Evolutionary conservation across 2,329 filamentous ascomycete genomes (phyloP).

Genomic region (Didymellaceae sp.): DNA sequence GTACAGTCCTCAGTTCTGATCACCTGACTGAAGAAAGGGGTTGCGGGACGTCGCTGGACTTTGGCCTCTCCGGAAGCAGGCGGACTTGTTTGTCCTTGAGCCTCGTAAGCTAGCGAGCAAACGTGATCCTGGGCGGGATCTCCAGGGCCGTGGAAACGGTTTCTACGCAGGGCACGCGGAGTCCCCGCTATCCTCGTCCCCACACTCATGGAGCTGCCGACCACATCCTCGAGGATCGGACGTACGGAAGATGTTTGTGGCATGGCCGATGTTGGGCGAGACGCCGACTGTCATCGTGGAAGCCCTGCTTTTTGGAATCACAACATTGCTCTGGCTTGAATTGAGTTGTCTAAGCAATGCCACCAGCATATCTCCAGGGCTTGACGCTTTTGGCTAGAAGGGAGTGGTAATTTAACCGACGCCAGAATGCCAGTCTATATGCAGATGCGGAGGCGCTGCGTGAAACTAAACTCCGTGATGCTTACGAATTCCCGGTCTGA

Average conservation of each 20-base stretch:
- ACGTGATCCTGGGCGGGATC: slow-evolving; percentile 7
- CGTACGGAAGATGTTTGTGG: slow-evolving; percentile 3
- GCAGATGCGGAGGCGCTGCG: not conserved
- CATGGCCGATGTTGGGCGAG: slow-evolving; percentile 12
- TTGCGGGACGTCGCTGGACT: too few species aligned
- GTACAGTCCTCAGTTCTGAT: too few species aligned
- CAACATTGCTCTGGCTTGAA: slow-evolving; percentile 1
- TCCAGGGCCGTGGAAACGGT: slow-evolving; percentile 14
- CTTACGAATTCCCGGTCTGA: not conserved
- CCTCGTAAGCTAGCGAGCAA: slow-evolving; percentile 4
- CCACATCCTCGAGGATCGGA: slow-evolving; percentile 3
- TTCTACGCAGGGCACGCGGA: slow-evolving; percentile 31
- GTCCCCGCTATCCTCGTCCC: slow-evolving; percentile 21
- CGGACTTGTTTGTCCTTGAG: slow-evolving; percentile 1
- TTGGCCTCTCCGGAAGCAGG: slow-evolving; percentile 2
- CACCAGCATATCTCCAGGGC: slow-evolving; percentile 19
- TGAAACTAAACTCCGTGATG: too few species aligned
- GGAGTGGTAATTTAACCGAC: slow-evolving; percentile 11
- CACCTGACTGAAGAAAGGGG: too few species aligned
- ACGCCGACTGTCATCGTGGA: not conserved
- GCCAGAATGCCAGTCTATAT: slow-evolving; percentile 3
- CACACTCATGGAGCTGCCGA: slow-evolving; percentile 7
- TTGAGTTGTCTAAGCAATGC: slow-evolving; percentile 17
- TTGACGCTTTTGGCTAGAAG: slow-evolving; percentile 5
- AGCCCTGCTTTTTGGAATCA: not conserved